Percentiles rank a stretch among this genome's conserved stretches.
These are phyloP conservation scores for Fusarium sp. DNA, from an alignment of 2,329 filamentous ascomycete species.

Conservation along the genomic window DNA sequence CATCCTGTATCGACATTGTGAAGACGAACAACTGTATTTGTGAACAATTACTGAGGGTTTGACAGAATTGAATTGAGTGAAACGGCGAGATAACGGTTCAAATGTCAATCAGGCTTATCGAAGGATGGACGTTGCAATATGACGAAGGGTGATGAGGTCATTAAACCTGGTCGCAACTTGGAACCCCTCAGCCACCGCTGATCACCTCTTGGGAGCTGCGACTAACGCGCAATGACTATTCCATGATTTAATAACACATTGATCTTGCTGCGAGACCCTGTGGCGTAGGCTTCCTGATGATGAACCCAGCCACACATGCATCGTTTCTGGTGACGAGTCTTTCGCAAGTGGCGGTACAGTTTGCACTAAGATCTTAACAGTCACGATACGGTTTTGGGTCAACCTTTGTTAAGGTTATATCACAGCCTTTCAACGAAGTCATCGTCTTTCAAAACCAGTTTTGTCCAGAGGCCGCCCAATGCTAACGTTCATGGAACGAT, in stretches of 20 bases:
- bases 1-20: slow-evolving; percentile 22
- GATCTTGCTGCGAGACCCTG: background rate
- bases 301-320: background rate
- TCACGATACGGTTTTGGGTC: accelerated
- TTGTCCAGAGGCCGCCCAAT: background rate
- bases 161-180: slow-evolving; percentile 15
- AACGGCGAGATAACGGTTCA: background rate
- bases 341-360: background rate
- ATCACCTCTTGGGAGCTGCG: slow-evolving; percentile 16
- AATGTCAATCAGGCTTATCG: slow-evolving; percentile 19
- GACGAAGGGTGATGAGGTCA: slow-evolving; percentile 28
- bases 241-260: slow-evolving; percentile 24
- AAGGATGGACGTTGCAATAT: slow-evolving; percentile 10
- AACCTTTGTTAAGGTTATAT: background rate
- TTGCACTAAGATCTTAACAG: background rate
- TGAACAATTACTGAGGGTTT: background rate
- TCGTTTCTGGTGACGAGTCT: background rate
- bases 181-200: slow-evolving; percentile 18
- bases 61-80: background rate
- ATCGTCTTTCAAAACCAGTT: background rate
- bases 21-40: background rate
- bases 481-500: background rate
- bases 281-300: slow-evolving; percentile 1
- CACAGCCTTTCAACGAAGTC: background rate
- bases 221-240: slow-evolving; percentile 32